A percentile compares a stretch with the other conserved stretches of the same genome.
These are phyloP conservation scores for Aspergillus transmontanensis DNA, from an alignment of 2,329 filamentous ascomycete genomes.

Conservation along the genomic window DNA sequence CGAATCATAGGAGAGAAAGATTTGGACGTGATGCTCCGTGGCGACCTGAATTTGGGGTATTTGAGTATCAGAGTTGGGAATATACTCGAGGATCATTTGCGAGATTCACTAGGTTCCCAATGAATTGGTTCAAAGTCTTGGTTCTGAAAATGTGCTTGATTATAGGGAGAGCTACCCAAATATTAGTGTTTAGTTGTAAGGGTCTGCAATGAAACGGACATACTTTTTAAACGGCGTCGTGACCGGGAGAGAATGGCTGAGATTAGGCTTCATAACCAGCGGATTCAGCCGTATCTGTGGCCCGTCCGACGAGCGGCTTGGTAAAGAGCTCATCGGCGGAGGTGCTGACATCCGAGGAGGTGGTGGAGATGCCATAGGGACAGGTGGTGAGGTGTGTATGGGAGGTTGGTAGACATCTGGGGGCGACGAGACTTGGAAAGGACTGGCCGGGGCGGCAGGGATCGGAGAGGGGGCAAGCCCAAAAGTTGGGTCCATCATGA, in stretches of 20 bases:
- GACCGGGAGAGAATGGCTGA: conserved; percentile 44
- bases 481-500: conserved; percentile 42
- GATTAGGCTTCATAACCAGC: conserved; percentile 42
- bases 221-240: conserved; percentile 47
- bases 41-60: background rate
- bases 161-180: conserved; percentile 43
- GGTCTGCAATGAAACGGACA: conserved; percentile 11
- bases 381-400: conserved; percentile 29
- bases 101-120: conserved; percentile 45
- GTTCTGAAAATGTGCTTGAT: conserved; percentile 51
- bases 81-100: conserved; percentile 25
- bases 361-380: conserved; percentile 32
- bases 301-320: conserved; percentile 38
- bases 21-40: background rate
- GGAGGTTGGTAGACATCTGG: conserved; percentile 39
- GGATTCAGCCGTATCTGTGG: conserved; percentile 47
- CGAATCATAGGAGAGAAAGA: background rate
- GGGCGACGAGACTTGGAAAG: conserved; percentile 34
- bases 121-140: conserved; percentile 49
- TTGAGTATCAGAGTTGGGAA: background rate
- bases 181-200: conserved; percentile 4
- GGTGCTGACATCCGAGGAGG: conserved; percentile 29
- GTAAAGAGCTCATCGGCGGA: conserved; percentile 35
- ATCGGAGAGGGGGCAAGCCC: conserved; percentile 31
- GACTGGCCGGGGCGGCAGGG: conserved; percentile 32